phyloP scores from a whole-genome alignment of 1,139 yeast species.

The Saccharomyces uvarum region DNA sequence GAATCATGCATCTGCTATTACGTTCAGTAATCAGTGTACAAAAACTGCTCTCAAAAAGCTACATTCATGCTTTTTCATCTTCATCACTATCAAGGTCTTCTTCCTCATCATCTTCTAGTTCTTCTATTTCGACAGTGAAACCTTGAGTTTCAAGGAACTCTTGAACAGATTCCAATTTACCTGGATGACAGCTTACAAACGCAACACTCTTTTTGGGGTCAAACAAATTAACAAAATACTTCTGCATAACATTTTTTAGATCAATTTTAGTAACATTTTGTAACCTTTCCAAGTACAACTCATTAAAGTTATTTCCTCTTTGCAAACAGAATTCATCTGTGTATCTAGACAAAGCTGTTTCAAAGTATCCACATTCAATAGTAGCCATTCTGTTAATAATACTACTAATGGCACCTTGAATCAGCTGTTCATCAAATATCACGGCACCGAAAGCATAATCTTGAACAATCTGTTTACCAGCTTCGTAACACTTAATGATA shows the following conservation, averaged over 20 bases:
- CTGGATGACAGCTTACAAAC: constrained; percentile 69
- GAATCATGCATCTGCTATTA: too few relatives aligned
- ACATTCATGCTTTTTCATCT: not conserved
- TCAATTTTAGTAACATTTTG: constrained; percentile 50
- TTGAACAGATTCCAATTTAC: constrained; percentile 45
- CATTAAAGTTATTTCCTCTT: constrained; percentile 60
- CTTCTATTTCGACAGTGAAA: constrained; percentile 54
- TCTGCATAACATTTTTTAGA: constrained; percentile 46
- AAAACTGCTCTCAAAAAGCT: not conserved
- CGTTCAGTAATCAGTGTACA: too few relatives aligned
- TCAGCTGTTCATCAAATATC: constrained; percentile 48
- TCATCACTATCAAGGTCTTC: constrained; percentile 23
- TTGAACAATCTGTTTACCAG: constrained; percentile 59
- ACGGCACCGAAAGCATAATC: constrained; percentile 49
- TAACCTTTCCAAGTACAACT: constrained; percentile 42
- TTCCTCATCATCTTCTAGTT: constrained; percentile 36
- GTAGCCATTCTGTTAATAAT: constrained; percentile 67
- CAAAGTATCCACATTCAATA: constrained; percentile 49
- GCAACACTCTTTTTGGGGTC: constrained; percentile 47
- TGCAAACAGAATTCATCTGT: constrained; percentile 57
- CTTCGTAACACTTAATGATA: constrained; percentile 59
- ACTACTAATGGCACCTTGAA: constrained; percentile 69
- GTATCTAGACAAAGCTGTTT: constrained; percentile 61
- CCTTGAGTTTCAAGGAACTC: constrained; percentile 48
- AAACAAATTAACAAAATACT: constrained; percentile 59